phyloP scores from a whole-genome alignment of 2,329 filamentous ascomycete genomes.

The Lecanosticta acicola region DNA sequence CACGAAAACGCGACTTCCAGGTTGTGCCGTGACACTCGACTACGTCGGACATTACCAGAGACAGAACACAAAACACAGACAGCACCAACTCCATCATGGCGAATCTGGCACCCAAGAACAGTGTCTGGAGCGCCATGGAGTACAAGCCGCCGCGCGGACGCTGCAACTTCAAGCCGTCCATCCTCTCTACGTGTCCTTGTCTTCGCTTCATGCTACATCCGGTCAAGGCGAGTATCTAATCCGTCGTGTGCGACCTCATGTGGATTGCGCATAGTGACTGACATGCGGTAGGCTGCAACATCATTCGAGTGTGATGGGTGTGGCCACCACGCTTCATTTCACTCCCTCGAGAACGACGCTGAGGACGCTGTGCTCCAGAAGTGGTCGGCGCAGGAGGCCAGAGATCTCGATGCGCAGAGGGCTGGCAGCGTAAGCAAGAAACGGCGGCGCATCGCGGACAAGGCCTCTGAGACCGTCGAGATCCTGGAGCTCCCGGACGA shows the following conservation, averaged over 20 bases:
- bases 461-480: constrained; percentile 10
- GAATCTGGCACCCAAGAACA: constrained; percentile 31
- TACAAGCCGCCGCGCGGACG: constrained; percentile 47
- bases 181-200: constrained; percentile 48
- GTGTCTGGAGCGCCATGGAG: constrained; percentile 48
- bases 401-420: constrained; percentile 6
- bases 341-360: constrained; percentile 47
- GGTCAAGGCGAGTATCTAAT: constrained; percentile 40
- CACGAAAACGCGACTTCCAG: no score
- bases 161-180: constrained; percentile 46
- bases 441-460: constrained; percentile 21
- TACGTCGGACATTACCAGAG: no score
- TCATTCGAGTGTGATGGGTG: constrained; percentile 54
- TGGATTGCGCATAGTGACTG: background rate
- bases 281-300: constrained; percentile 37
- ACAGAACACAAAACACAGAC: constrained; percentile 1
- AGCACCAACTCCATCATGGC: constrained; percentile 18
- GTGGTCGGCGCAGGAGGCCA: constrained; percentile 39
- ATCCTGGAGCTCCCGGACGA: constrained; percentile 17
- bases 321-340: constrained; percentile 50
- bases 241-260: background rate
- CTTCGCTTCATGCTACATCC: constrained; percentile 54
- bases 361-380: constrained; percentile 45
- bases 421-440: constrained; percentile 22
- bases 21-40: no score